Base-by-base conservation (phyloP, 2,329 filamentous ascomycete species). In the Aureobasidium melanogenum region DNA sequence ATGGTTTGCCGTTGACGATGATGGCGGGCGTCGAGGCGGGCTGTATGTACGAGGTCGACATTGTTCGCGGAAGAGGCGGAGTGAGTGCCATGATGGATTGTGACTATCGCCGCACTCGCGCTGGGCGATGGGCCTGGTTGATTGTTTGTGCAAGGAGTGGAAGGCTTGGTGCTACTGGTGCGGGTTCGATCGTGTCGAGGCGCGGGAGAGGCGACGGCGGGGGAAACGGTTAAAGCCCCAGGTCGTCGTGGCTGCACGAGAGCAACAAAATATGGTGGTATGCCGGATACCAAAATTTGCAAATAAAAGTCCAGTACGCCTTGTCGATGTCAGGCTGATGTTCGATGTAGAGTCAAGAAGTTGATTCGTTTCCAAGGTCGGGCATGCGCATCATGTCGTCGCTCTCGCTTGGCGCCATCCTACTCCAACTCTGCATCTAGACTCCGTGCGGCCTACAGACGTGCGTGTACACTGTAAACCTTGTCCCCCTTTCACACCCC, bases 51-150 rank as follows among this genome's bases (percentile, higher is more conserved):
- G 61, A 60, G 6, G 62, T 65, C 15, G 61, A 46, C 59, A 65
- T 59, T 34, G 63, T 65, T 46, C 38, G 62, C 46, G 63, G 62
- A 39, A 50, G 30, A 36, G 19, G 14, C 46, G 44, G 52, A 34
- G 15, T 57, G 24, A 7, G 22, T 38, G 46, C 46, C 52, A 58
- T 47, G 36, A 17, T 52, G 52, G 6, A 22, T 19, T 12, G 46
- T 51, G 30, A 39, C 43, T 41, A 22, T 41, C 38, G 62, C 63
- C 63, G 52, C 63, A 62, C 52, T 63, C 63, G 63, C 63, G 43
- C 50, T 24, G 36, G 63, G 63, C 63, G 63, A 63, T 54, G 61
- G 63, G 63, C 62, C 50, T 54, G 24, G 44, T 15, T 43, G 17
- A 28, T 15, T 26, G 19, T 41, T 24, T 43, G 58, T 56, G 26